Conservation (phyloP, 495 filamentous ascomycete species). For the Cryomyces minteri region DNA sequence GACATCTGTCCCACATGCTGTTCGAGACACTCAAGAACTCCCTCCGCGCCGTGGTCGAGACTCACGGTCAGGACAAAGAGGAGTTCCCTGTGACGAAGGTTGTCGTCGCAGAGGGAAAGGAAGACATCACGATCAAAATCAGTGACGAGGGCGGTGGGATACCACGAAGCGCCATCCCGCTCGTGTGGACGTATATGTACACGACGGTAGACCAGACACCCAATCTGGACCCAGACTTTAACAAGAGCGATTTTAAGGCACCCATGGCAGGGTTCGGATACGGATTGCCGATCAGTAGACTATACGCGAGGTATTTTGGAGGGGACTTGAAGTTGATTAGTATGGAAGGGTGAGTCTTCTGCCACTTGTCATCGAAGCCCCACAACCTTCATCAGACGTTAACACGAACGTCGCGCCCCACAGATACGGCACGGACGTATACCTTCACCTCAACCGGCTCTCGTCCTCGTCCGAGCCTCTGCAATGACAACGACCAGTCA, state of each 20-base stretch:
- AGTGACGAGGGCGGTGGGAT: slow-evolving; percentile 95
- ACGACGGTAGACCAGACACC: slow-evolving; percentile 94
- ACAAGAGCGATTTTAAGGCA: slow-evolving; percentile 98
- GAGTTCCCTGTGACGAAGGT: slow-evolving; percentile 94
- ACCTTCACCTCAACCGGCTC: slow-evolving; percentile 89
- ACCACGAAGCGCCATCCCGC: slow-evolving; percentile 71
- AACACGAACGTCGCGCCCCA: background rate
- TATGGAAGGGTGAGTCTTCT: slow-evolving; percentile 77
- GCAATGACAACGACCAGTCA: slow-evolving; percentile 97
- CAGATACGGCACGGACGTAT: slow-evolving; percentile 96
- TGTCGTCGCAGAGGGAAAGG: slow-evolving; percentile 89
- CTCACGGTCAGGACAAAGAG: slow-evolving; percentile 83
- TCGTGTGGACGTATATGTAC: slow-evolving; percentile 99
- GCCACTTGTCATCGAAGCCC: background rate
- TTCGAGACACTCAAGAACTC: slow-evolving; percentile 99
- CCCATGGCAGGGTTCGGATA: slow-evolving; percentile 99
- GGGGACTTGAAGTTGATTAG: slow-evolving; percentile 95
- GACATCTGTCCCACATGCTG: slow-evolving; percentile 95
- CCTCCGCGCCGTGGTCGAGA: slow-evolving; percentile 88
- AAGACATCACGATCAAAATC: slow-evolving; percentile 97
- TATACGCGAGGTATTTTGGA: slow-evolving; percentile 95
- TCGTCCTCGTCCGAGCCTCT: slow-evolving; percentile 91
- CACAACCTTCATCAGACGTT: background rate
- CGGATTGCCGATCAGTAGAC: slow-evolving; percentile 75
- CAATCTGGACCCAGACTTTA: slow-evolving; percentile 88